Evolutionary conservation across 2,329 filamentous ascomycete species (phyloP), one percentile per base, ranked within the genome.

Genomic region (Furcasterigmium sp.): DNA sequence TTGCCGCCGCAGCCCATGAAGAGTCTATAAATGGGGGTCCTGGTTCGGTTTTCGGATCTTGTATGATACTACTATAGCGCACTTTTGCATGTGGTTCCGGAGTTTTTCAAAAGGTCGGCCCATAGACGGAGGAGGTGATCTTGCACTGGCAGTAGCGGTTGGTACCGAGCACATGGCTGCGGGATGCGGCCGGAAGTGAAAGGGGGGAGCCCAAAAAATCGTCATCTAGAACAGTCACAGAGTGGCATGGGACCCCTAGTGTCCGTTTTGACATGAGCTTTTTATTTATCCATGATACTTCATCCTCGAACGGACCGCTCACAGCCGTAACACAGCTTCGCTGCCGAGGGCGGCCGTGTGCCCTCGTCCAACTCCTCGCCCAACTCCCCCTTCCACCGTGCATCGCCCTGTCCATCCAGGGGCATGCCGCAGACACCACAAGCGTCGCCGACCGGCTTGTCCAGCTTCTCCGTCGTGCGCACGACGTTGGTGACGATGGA

Each of bases 401-500:
- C 76, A 54, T 86, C 82, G 4, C 80, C 81, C 5, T 70, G 68
- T 49, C 75, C 75, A 44, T 82, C 76, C 11, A 90, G 69, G 26
- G 79, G 77, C 64, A 85, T 78, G 39, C 78, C 78, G 61, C 89
- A 95, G 8, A 91, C 60, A 26, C 75, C 73, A 55, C 89, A 94
- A n/a, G 54, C 58, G 17, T 59, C 61, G 2, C 67, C 53, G 8
- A 23, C 43, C 1, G 69, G 59, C 20, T 78, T 66, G 37, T 82
- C 71, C 32, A 97, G 73, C 64, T 94, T 95, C 41, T 82, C 84
- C n/a, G 87, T 84, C 26, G 91, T 98, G 49, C 89, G 81, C 5
- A 96, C 91, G 9, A 98, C 93, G 60, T 98, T 98, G 25, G 91
- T 85, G 52, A 98, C 91, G 44, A 97, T 89, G 43, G 87, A 88